Percentiles rank a stretch among this genome's conserved stretches.
These are phyloP conservation scores for Tylopilus sp. DNA, from an alignment of 768 basidiomycete genomes.

Conservation along the genomic window DNA sequence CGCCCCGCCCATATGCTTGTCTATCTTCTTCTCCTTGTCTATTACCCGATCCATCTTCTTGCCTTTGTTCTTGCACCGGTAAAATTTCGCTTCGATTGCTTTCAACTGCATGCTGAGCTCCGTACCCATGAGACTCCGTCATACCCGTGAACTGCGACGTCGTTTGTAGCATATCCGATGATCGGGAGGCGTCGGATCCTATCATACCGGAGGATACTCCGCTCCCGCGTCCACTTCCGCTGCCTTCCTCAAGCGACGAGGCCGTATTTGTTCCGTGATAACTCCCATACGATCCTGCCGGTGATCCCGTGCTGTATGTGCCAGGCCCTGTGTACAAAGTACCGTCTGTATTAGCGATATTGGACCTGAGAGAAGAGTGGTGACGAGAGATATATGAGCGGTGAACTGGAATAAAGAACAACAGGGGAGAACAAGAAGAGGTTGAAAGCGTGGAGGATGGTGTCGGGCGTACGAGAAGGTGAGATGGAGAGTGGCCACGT, in stretches of 20 bases:
- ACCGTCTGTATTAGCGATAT: constrained; percentile 10
- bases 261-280: constrained; percentile 17
- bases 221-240: constrained; percentile 8
- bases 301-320: constrained; percentile 17
- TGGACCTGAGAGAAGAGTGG: neutral
- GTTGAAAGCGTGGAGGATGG: constrained; percentile 7
- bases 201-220: constrained; percentile 15
- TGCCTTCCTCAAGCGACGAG: constrained; percentile 19
- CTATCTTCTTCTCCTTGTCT: neutral
- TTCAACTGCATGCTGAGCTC: neutral
- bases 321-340: constrained; percentile 13
- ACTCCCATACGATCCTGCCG: constrained; percentile 23
- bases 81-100: neutral
- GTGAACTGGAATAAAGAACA: neutral
- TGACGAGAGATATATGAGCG: neutral
- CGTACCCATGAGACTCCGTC: neutral
- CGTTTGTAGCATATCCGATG: neutral
- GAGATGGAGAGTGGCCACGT: neutral
- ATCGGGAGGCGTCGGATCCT: constrained; percentile 10
- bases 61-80: neutral
- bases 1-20: neutral
- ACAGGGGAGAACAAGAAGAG: neutral
- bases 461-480: neutral
- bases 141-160: constrained; percentile 1
- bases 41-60: neutral